Base-by-base conservation (phyloP, 2,329 filamentous ascomycete genomes). In the Neurospora sp. region DNA sequence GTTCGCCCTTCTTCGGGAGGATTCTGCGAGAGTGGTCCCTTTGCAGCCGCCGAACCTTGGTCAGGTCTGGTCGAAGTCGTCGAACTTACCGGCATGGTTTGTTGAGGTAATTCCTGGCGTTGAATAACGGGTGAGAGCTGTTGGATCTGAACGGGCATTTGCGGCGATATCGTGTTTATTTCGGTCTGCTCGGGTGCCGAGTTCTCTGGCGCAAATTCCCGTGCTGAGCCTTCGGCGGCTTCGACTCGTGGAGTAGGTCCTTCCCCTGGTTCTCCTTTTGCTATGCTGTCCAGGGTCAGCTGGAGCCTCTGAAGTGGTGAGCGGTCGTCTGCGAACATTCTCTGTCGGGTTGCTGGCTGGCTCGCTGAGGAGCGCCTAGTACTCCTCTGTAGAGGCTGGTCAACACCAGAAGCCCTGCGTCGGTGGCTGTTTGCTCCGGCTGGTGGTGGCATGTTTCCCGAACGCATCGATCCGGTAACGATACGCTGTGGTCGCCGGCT, bases 251-350 rank as follows among this genome's bases (percentile, higher is more conserved):
- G 52, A 62, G 52, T 36, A 62, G 52, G 52, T 62, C 52, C 52
- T 33, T 93, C 73, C 95, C 87, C 80, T 97, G 96, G 80, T 97
- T 94, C 81, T 97, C 94, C 79, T 97, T 98, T 62, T 79, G 92
- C 97, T 80, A 97, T 95, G 81, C 92, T 93, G 79, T 91, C 91
- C 77, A 98, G 86, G 76, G 92, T 96, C 77, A 92, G 88, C 83
- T 99, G 95, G 74, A 99, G 87, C 82, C 91, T 96, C 80, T 99
- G 95, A 68, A 99, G 85, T 68, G 96, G 96, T 73, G 95, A 98
- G 76, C 92, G 89, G 78, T 96, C 91, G 70, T 90, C 86, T 76
- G 95, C 92, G 81, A 92, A 89, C 82, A 85, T 83, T 83, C 83
- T 86, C 69, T 83, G 81, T 73, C 83, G 82, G 74, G 82, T 81